A percentile compares a stretch with the other conserved stretches of the same genome.
These are phyloP conservation scores for Kwoniella pini DNA, from an alignment of 768 basidiomycete species.

Conservation along the genomic window DNA sequence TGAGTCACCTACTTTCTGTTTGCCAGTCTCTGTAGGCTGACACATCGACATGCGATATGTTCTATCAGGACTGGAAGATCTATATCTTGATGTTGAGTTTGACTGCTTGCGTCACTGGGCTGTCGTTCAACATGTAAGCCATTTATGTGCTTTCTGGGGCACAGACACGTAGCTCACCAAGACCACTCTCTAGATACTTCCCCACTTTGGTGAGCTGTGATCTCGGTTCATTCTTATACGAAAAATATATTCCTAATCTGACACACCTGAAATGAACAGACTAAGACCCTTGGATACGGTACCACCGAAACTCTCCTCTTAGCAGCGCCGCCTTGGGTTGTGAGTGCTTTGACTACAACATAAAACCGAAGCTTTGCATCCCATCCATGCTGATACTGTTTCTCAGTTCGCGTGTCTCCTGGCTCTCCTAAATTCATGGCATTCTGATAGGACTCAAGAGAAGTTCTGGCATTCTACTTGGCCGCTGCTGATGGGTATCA, in stretches of 20 bases:
- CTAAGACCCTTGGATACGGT: constrained; percentile 40
- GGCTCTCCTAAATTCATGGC: constrained; percentile 59
- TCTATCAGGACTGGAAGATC: constrained; percentile 33
- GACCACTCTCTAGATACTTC: constrained; percentile 21
- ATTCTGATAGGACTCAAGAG: constrained; percentile 70
- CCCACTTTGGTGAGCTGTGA: constrained; percentile 25
- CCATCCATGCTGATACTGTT: too few relatives aligned
- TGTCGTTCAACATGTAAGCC: constrained; percentile 36
- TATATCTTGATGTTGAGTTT: constrained; percentile 38
- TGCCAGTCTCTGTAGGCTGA: not conserved
- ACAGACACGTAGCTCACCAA: not conserved
- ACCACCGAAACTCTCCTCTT: constrained; percentile 44
- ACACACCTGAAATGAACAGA: not conserved
- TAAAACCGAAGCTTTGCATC: too few relatives aligned
- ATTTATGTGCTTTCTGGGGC: not conserved
- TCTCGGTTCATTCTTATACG: too few relatives aligned
- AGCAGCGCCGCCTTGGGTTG: constrained; percentile 40
- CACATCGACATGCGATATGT: not conserved
- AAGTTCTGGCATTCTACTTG: constrained; percentile 65
- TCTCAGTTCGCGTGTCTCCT: constrained; percentile 51
- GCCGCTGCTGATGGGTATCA: constrained; percentile 59
- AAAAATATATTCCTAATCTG: not conserved
- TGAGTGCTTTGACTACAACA: constrained; percentile 10
- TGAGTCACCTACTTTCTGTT: constrained; percentile 5
- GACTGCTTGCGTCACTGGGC: constrained; percentile 34